Evolutionary conservation across 1,139 yeast species (phyloP).

Genomic region (Hansenula anomala): DNA sequence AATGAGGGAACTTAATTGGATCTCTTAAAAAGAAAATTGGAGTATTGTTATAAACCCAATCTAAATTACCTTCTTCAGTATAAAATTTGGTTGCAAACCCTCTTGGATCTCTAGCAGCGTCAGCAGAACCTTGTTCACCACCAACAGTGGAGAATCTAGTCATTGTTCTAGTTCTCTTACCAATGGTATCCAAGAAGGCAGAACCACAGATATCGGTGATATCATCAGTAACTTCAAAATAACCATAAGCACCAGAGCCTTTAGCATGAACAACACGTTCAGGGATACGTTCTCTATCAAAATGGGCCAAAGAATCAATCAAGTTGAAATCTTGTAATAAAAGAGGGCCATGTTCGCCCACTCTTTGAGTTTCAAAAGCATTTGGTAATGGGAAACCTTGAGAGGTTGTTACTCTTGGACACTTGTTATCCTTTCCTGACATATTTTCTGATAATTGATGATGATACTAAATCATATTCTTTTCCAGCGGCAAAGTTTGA

Average conservation of each 20-base stretch:
- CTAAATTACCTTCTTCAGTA: slow-evolving; percentile 56
- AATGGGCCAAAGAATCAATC: slow-evolving; percentile 53
- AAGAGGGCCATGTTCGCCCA: slow-evolving; percentile 52
- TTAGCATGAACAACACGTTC: slow-evolving; percentile 65
- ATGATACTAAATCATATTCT: too few species aligned
- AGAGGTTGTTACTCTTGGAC: slow-evolving; percentile 45
- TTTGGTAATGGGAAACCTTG: slow-evolving; percentile 62
- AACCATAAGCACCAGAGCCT: slow-evolving; percentile 61
- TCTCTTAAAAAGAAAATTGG: slow-evolving; percentile 56
- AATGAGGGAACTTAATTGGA: slow-evolving; percentile 54
- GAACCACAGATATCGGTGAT: slow-evolving; percentile 48
- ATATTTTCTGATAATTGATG: too few species aligned
- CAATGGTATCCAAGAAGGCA: slow-evolving; percentile 40
- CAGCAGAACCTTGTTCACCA: slow-evolving; percentile 54
- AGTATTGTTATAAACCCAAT: slow-evolving; percentile 60
- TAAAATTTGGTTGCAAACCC: slow-evolving; percentile 53
- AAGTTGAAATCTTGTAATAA: slow-evolving; percentile 52
- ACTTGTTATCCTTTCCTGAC: not conserved
- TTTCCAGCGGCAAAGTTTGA: too few species aligned
- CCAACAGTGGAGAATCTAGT: slow-evolving; percentile 59
- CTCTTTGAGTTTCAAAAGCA: slow-evolving; percentile 65
- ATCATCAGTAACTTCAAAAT: slow-evolving; percentile 55
- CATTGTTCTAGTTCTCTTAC: slow-evolving; percentile 43
- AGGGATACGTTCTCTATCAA: slow-evolving; percentile 58
- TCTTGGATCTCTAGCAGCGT: slow-evolving; percentile 56